phyloP scores from a whole-genome alignment of 306 rosid genomes.

The Rubus idaeus region DNA sequence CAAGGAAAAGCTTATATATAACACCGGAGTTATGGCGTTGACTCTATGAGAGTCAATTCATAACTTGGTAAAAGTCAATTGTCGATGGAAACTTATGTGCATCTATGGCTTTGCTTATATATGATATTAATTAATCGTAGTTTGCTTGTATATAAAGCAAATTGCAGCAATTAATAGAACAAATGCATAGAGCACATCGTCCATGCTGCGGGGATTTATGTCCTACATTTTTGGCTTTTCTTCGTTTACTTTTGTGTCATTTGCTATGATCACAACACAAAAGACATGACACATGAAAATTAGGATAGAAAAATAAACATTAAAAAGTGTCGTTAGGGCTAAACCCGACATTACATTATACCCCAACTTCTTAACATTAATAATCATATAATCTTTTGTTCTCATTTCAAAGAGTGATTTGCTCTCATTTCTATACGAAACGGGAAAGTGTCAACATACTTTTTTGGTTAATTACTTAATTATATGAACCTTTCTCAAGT shows the following conservation, averaged over 20 bases:
- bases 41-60: neutral
- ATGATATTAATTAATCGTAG: no score
- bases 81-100: conserved; percentile 1
- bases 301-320: neutral
- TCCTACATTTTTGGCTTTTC: conserved; percentile 8
- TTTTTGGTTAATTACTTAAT: accelerated
- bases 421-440: neutral
- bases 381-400: neutral
- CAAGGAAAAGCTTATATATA: neutral
- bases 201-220: conserved; percentile 19
- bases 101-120: no score
- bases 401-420: neutral
- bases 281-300: neutral
- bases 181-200: no score
- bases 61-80: neutral
- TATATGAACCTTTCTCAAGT: neutral
- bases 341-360: neutral
- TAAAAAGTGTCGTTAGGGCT: neutral
- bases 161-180: neutral
- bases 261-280: neutral
- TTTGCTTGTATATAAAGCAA: no score
- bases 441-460: neutral
- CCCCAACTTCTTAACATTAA: no score
- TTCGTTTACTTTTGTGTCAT: neutral
- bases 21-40: neutral